Percentiles rank a stretch among this genome's conserved stretches.
Conservation (phyloP, 1,284 basidiomycete genomes). For the Cutaneotrichosporon cutaneum region DNA sequence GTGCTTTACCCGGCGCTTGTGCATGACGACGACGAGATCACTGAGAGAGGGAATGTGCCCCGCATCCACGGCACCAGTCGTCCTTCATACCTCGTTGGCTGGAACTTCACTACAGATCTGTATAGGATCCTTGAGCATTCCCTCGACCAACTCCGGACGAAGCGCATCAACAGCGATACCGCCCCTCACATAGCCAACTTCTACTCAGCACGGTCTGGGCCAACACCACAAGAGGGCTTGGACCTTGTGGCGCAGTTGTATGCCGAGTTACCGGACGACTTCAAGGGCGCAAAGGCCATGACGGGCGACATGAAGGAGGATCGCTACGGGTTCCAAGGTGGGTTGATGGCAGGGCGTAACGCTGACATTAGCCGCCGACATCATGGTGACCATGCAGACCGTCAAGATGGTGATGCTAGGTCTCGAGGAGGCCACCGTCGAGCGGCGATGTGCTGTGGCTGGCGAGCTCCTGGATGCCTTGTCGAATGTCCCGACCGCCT, state of each 20-base stretch:
- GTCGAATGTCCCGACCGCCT: conserved; percentile 43
- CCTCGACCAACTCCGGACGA: conserved; percentile 34
- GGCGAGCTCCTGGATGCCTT: conserved; percentile 49
- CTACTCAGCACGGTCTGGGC: conserved; percentile 27
- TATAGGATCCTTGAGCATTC: conserved; percentile 51
- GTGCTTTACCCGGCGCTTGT: conserved; percentile 50
- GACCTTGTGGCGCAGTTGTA: conserved; percentile 39
- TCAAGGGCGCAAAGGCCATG: conserved; percentile 41
- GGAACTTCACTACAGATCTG: conserved; percentile 49
- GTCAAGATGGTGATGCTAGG: conserved; percentile 50
- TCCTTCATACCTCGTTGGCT: conserved; percentile 42
- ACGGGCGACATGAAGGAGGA: conserved; percentile 42
- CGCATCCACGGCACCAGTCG: conserved; percentile 8
- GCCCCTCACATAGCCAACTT: conserved; percentile 30
- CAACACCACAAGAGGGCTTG: conserved; percentile 34
- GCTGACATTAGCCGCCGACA: conserved; percentile 41
- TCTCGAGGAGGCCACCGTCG: conserved; percentile 39
- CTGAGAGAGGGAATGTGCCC: conserved; percentile 27
- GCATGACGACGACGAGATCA: conserved; percentile 39
- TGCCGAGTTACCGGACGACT: conserved; percentile 36
- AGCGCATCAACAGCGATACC: conserved; percentile 13
- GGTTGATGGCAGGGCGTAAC: neutral
- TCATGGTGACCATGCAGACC: conserved; percentile 48
- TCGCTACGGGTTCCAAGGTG: conserved; percentile 46
- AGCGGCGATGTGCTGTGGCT: conserved; percentile 47